phyloP scores from a whole-genome alignment of 2,329 filamentous ascomycete species.

The Huntiella abstrusa region DNA sequence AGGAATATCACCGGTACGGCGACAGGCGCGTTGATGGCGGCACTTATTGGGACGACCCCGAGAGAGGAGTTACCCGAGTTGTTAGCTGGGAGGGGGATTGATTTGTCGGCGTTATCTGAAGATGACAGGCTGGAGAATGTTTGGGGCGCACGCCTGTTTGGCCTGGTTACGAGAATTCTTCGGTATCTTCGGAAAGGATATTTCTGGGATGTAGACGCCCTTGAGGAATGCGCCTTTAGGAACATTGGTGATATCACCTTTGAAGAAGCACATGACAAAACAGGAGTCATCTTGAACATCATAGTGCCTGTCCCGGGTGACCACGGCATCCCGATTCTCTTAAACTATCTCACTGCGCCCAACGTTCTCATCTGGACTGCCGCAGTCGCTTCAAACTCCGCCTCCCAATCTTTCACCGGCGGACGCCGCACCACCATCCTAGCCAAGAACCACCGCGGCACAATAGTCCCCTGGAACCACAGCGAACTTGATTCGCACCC shows the following conservation, averaged over 20 bases:
- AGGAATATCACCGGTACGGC: conserved; percentile 83
- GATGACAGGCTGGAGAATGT: conserved; percentile 14
- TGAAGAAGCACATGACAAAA: conserved; percentile 74
- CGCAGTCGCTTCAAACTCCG: conserved; percentile 56
- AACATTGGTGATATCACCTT: conserved; percentile 86
- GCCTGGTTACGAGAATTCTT: conserved; percentile 43
- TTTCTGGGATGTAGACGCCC: conserved; percentile 61
- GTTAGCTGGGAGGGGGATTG: conserved; percentile 60
- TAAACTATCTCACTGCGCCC: conserved; percentile 85
- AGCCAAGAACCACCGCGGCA: conserved; percentile 58
- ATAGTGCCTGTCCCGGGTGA: conserved; percentile 62
- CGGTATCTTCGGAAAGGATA: conserved; percentile 62
- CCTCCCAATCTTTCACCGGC: conserved; percentile 44
- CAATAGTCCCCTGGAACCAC: conserved; percentile 48
- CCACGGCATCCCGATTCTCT: conserved; percentile 59
- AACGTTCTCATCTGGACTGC: conserved; percentile 78
- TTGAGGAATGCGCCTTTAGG: conserved; percentile 67
- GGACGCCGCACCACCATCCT: conserved; percentile 46
- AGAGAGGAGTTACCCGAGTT: conserved; percentile 67
- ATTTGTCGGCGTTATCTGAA: conserved; percentile 56
- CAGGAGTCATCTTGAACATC: conserved; percentile 78
- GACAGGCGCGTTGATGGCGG: conserved; percentile 76
- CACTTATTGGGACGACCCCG: conserved; percentile 70
- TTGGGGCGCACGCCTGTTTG: conserved; percentile 18
- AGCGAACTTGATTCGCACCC: conserved; percentile 10